phyloP scores from a whole-genome alignment of 768 basidiomycete genomes.

The Leucosporidium creatinivorum region DNA sequence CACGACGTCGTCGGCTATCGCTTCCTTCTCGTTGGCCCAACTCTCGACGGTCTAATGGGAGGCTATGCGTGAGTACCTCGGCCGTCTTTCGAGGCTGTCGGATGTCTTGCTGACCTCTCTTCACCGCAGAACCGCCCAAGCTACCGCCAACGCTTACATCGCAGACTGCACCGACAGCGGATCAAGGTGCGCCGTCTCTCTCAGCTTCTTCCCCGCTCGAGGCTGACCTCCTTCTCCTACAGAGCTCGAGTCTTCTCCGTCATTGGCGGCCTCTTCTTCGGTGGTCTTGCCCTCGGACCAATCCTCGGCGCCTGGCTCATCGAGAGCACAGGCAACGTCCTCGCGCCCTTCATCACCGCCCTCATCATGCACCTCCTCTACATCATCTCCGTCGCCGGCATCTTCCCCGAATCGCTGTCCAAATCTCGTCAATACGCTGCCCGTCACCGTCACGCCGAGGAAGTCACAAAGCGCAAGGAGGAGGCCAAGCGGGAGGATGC shows the following conservation, averaged over 20 bases:
- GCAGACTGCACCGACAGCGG: slow-evolving; percentile 42
- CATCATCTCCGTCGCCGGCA: slow-evolving; percentile 34
- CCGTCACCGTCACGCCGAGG: background rate
- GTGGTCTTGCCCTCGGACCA: slow-evolving; percentile 43
- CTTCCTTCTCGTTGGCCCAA: slow-evolving; percentile 42
- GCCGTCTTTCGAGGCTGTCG: no score
- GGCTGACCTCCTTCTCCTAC: no score
- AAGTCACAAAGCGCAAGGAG: background rate
- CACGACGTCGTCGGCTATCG: slow-evolving; percentile 31
- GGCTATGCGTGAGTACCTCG: slow-evolving; percentile 25
- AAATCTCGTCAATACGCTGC: background rate
- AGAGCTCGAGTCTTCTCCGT: slow-evolving; percentile 36
- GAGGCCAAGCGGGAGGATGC: background rate
- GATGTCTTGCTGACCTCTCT: no score
- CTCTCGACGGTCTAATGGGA: slow-evolving; percentile 43
- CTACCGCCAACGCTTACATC: slow-evolving; percentile 32
- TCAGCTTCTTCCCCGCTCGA: no score
- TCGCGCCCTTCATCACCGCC: slow-evolving; percentile 43
- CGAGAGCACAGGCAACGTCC: background rate
- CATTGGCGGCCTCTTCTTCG: slow-evolving; percentile 42
- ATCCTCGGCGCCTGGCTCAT: slow-evolving; percentile 34
- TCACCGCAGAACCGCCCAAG: slow-evolving; percentile 8
- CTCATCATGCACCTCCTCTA: slow-evolving; percentile 36
- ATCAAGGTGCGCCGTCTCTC: background rate
- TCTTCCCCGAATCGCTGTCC: slow-evolving; percentile 42